Base-by-base conservation (phyloP, 2,329 filamentous ascomycete species). In the Botryotinia calthae region DNA sequence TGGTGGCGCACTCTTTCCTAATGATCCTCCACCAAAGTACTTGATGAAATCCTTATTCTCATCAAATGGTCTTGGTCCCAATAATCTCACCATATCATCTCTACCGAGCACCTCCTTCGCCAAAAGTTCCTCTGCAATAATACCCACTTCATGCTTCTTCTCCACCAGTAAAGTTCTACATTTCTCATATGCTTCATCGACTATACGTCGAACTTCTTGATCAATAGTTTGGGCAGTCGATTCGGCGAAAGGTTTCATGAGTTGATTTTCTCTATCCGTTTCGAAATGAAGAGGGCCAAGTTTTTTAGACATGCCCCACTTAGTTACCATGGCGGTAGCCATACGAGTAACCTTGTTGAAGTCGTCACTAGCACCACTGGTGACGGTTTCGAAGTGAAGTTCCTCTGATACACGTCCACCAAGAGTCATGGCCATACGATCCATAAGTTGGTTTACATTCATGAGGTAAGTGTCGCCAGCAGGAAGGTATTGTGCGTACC, bases 341-440 rank as follows among this genome's bases (percentile, higher is more conserved):
- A 98, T 95, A 72, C 91, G 89, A 3, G 96, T 98, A 58, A 98
- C 96, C 85, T 99, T 99, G 84, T 96, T 95, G 88, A 99, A 99
- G 82, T 99, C 96, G 82, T 98, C 96, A 71, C 91, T 95, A 31
- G 95, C 96, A 73, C 96, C 96, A 64, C 93, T 96, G 2, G 96
- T 99, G 31, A 99, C 96, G 0, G 94, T 97, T 48, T 96, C 91
- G 83, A 99, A 99, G 84, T 99, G 95, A 12, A 99, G 85, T 83
- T 99, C 96, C 84, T 99, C 96, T 31, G 92, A 96, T 37, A 99
- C 93, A 76, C 96, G 94, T 2, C 96, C 96, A 78, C 95, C 96
- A 72, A 99, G 90, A 3, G 95, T 98, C 96, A 99, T 99, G 76
- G 96, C 96, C 96, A 99, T 99, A 78, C 96, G 94, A 82, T 99